Conservation (phyloP, 179 eudicot genomes). For the Dionaea muscipula region DNA sequence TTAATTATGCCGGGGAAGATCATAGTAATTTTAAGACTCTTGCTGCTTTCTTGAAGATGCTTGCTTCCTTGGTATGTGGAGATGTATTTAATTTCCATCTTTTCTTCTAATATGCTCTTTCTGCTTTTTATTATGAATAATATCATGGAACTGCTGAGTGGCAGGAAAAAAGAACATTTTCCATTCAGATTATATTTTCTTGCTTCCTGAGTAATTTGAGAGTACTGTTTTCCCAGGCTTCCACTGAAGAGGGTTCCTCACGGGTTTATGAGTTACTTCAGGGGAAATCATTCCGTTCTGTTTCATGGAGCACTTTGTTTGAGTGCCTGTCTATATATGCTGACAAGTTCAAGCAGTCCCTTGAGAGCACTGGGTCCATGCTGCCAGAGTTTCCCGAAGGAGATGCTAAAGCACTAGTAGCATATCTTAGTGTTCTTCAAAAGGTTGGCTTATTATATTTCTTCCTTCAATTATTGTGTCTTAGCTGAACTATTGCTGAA, state of each 20-base stretch:
- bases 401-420: conserved; percentile 92
- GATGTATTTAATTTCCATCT: neutral
- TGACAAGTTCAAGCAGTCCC: conserved; percentile 76
- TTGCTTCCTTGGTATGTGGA: conserved; percentile 71
- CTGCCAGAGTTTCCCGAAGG: conserved; percentile 95
- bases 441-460: conserved; percentile 37
- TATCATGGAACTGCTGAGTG: no score
- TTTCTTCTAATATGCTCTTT: no score
- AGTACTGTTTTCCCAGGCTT: conserved; percentile 45
- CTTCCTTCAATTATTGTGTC: neutral
- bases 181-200: no score
- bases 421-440: conserved; percentile 67
- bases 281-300: conserved; percentile 75
- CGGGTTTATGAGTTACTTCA: conserved; percentile 76
- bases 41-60: conserved; percentile 85
- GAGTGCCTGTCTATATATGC: conserved; percentile 78
- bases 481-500: neutral
- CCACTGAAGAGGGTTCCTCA: conserved; percentile 75
- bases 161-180: no score
- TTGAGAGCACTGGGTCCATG: conserved; percentile 64
- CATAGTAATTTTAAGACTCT: conserved; percentile 83
- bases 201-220: conserved; percentile 10
- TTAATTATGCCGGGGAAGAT: conserved; percentile 92
- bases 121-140: no score
- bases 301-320: conserved; percentile 88